Evolutionary conservation across 106 monocot species (phyloP).

Genomic region (Allium cepa): DNA sequence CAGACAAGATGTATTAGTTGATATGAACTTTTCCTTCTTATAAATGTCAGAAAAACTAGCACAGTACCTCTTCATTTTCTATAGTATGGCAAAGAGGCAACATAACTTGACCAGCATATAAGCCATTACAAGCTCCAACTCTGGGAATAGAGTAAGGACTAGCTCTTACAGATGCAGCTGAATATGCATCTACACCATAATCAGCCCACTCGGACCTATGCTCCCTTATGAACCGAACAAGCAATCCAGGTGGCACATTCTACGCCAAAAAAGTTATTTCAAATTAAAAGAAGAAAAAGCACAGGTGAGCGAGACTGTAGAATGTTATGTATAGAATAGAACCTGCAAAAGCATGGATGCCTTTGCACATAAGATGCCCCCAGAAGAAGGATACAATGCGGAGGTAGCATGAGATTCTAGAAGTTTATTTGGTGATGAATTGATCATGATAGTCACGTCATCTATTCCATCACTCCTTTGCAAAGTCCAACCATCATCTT

Average conservation of each 20-base stretch:
- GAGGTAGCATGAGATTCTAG: constrained; percentile 41
- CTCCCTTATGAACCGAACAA: constrained; percentile 80
- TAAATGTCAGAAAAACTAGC: not conserved
- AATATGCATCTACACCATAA: constrained; percentile 69
- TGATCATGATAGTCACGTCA: constrained; percentile 71
- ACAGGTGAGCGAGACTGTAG: not conserved
- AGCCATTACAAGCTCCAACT: constrained; percentile 30
- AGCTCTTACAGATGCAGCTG: constrained; percentile 58
- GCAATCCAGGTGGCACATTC: constrained; percentile 92
- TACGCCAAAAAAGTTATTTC: constrained; percentile 14
- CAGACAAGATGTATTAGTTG: not conserved
- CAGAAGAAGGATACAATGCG: constrained; percentile 39
- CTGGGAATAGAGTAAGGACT: constrained; percentile 62
- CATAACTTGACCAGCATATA: constrained; percentile 67
- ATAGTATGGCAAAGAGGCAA: constrained; percentile 79
- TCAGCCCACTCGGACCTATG: constrained; percentile 95
- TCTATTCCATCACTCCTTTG: constrained; percentile 49
- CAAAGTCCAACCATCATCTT: constrained; percentile 44
- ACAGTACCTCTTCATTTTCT: constrained; percentile 76
- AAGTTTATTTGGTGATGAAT: constrained; percentile 66
- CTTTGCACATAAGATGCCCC: constrained; percentile 88
- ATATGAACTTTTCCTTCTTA: not conserved
- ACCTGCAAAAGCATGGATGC: constrained; percentile 94
- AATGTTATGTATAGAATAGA: not conserved
- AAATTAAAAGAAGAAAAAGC: not conserved